Percentiles rank a stretch among this genome's conserved stretches.
phyloP scores from a whole-genome alignment of 164 flowering plant species.

The Umbellularia californica region DNA sequence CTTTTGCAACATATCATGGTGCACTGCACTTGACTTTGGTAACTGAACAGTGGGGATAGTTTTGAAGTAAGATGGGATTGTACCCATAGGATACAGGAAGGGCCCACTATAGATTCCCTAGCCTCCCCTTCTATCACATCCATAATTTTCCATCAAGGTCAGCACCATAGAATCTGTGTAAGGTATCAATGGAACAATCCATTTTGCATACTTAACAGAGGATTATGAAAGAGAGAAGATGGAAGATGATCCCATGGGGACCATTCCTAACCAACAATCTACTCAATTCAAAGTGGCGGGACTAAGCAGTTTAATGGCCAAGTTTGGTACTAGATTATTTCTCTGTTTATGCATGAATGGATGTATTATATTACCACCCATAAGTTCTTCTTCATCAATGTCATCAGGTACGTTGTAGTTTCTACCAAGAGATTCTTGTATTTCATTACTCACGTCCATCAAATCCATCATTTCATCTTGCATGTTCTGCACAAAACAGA shows the following conservation, averaged over 20 bases:
- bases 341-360: neutral
- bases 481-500: conserved; percentile 46
- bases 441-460: conserved; percentile 90
- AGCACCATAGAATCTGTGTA: no score
- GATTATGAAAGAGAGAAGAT: neutral
- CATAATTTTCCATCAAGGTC: no score
- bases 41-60: neutral
- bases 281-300: no score
- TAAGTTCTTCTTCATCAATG: conserved; percentile 91
- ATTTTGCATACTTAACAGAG: neutral
- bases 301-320: neutral
- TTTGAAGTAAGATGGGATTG: no score
- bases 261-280: neutral
- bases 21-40: neutral
- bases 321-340: neutral
- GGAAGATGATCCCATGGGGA: neutral
- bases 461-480: conserved; percentile 99
- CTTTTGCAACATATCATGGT: neutral
- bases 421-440: conserved; percentile 95
- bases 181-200: neutral
- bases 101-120: neutral
- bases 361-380: conserved; percentile 71
- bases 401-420: conserved; percentile 96
- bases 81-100: neutral
- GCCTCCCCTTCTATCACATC: neutral